phyloP scores from a whole-genome alignment of 2,329 filamentous ascomycete genomes.

The Rhynchosporium secalis region DNA sequence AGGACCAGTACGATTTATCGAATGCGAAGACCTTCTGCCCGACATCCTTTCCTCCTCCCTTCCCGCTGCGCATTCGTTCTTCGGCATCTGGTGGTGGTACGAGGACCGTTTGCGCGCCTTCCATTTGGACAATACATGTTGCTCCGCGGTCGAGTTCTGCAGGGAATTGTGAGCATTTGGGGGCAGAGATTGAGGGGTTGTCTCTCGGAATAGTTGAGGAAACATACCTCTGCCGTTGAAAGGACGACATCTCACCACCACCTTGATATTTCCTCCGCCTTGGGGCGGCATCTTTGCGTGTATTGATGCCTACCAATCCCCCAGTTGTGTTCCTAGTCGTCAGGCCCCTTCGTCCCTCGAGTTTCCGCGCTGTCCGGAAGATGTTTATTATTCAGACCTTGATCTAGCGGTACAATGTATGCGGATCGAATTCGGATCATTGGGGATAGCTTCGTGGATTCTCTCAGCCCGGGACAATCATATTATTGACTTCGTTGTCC shows the following conservation, averaged over 20 bases:
- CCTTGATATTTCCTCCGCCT: slow-evolving; percentile 95
- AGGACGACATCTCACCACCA: slow-evolving; percentile 93
- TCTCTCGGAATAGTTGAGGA: not conserved
- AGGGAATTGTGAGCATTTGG: not conserved
- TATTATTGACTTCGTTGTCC: slow-evolving; percentile 14
- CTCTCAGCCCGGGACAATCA: slow-evolving; percentile 4
- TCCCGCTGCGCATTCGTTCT: slow-evolving; percentile 54
- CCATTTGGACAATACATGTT: slow-evolving; percentile 98
- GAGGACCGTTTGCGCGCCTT: slow-evolving; percentile 86
- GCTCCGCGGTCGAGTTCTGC: slow-evolving; percentile 84
- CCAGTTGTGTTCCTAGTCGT: slow-evolving; percentile 13
- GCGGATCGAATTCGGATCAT: slow-evolving; percentile 17
- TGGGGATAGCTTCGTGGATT: not conserved
- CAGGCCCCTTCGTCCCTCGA: slow-evolving; percentile 17
- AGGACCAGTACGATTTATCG: slow-evolving; percentile 98
- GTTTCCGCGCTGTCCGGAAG: not conserved
- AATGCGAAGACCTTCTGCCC: slow-evolving; percentile 89
- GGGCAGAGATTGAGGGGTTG: not conserved
- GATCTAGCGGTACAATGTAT: slow-evolving; percentile 9
- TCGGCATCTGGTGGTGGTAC: slow-evolving; percentile 66
- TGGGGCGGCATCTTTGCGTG: slow-evolving; percentile 38
- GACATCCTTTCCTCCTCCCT: slow-evolving; percentile 64
- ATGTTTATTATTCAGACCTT: slow-evolving; percentile 13
- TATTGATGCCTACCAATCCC: slow-evolving; percentile 24
- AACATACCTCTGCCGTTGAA: slow-evolving; percentile 89